Conservation (phyloP, 2,329 filamentous ascomycete species). For the Aureobasidium sp. region DNA sequence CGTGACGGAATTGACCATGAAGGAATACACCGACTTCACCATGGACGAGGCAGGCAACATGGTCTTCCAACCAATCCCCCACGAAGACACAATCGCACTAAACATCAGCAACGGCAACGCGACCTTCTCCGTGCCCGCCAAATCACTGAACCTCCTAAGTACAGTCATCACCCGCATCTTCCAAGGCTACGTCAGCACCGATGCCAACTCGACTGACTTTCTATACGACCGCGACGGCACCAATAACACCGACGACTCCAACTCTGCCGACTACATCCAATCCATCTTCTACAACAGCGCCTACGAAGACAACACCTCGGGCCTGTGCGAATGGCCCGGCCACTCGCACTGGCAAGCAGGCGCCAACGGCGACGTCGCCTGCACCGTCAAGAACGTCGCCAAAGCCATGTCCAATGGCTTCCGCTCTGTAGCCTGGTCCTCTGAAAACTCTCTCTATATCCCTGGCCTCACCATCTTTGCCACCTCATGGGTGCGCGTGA, state of each 20-base stretch:
- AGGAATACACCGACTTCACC: neutral
- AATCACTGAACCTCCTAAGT: neutral
- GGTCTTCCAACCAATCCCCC: neutral
- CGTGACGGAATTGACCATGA: neutral
- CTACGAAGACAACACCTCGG: neutral
- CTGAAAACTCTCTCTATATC: no score
- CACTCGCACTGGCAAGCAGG: neutral
- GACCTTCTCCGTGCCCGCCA: neutral
- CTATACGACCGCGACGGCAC: neutral
- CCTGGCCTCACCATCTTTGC: neutral
- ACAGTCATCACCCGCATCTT: neutral
- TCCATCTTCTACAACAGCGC: neutral
- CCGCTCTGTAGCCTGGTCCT: neutral
- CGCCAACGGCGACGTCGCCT: neutral
- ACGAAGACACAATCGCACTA: neutral
- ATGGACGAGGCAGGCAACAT: neutral
- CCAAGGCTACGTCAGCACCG: neutral
- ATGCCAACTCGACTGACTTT: neutral
- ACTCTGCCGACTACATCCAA: neutral
- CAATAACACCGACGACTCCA: neutral
- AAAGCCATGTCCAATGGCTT: neutral
- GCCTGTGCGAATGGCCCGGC: neutral
- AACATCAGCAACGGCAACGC: neutral
- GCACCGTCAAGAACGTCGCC: neutral
- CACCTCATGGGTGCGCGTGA: neutral